phyloP scores from a whole-genome alignment of 768 basidiomycete species.

The Lepiota brunneoincarnata region DNA sequence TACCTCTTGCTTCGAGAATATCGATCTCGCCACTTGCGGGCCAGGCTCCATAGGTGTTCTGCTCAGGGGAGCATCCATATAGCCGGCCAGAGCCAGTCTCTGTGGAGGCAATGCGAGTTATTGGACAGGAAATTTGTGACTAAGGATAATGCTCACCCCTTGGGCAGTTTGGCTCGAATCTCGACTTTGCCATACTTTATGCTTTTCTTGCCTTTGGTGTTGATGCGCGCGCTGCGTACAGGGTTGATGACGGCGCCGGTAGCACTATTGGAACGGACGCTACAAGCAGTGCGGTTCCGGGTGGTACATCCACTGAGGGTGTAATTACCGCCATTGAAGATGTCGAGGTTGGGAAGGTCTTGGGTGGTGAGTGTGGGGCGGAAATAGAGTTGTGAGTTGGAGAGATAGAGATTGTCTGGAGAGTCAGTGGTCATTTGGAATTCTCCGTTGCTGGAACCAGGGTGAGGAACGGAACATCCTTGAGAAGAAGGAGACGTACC shows the following conservation, averaged over 20 bases:
- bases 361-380: conserved; percentile 71
- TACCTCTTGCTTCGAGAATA: conserved; percentile 62
- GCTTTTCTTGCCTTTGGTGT: conserved; percentile 57
- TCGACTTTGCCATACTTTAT: conserved; percentile 62
- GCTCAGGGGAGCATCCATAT: conserved; percentile 72
- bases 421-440: conserved; percentile 77
- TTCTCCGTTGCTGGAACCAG: conserved; percentile 44
- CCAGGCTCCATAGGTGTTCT: conserved; percentile 62
- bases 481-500: conserved; percentile 31
- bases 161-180: conserved; percentile 59
- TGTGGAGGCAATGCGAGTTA: conserved; percentile 13
- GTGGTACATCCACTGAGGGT: conserved; percentile 68
- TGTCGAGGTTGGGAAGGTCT: conserved; percentile 41
- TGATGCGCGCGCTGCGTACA: conserved; percentile 72
- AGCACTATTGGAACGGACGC: conserved; percentile 36
- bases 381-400: conserved; percentile 72
- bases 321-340: conserved; percentile 60
- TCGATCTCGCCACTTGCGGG: conserved; percentile 57
- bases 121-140: conserved; percentile 26
- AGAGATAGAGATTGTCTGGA: conserved; percentile 61
- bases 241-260: conserved; percentile 61
- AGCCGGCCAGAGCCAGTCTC: conserved; percentile 74
- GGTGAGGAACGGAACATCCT: conserved; percentile 7
- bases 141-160: conserved; percentile 42
- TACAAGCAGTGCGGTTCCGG: conserved; percentile 31